Conservation (phyloP, 352 stramenopile genomes). For the Pythium dissotocum region DNA sequence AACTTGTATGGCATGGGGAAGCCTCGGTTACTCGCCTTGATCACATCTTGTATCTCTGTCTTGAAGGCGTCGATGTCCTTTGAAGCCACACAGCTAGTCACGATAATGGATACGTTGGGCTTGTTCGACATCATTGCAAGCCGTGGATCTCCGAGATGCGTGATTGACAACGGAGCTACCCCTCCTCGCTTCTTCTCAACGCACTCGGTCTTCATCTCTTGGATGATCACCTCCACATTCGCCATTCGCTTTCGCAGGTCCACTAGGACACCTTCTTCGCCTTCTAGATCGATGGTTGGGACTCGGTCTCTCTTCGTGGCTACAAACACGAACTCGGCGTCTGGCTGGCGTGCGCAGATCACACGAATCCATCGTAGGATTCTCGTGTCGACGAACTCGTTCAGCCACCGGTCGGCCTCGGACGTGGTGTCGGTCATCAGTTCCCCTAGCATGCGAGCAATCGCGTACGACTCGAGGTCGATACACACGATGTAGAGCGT, state of each 20-base stretch:
- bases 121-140: neutral
- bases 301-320: slow-evolving; percentile 1
- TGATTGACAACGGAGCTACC: neutral
- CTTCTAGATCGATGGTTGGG: no score
- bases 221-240: neutral
- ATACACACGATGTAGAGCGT: slow-evolving; percentile 6
- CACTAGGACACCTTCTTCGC: no score
- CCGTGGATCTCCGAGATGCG: neutral
- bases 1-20: neutral
- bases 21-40: neutral
- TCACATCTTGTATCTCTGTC: neutral
- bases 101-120: no score
- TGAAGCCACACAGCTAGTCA: no score
- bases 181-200: no score
- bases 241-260: neutral
- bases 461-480: neutral
- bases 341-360: slow-evolving; percentile 3
- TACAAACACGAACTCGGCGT: slow-evolving; percentile 10
- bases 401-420: neutral
- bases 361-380: neutral
- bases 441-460: neutral
- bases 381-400: neutral
- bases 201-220: neutral
- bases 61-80: neutral
- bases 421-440: no score